A percentile compares a stretch with the other conserved stretches of the same genome.
phyloP scores from a whole-genome alignment of 164 flowering plant genomes.

The Buxus sempervirens region DNA sequence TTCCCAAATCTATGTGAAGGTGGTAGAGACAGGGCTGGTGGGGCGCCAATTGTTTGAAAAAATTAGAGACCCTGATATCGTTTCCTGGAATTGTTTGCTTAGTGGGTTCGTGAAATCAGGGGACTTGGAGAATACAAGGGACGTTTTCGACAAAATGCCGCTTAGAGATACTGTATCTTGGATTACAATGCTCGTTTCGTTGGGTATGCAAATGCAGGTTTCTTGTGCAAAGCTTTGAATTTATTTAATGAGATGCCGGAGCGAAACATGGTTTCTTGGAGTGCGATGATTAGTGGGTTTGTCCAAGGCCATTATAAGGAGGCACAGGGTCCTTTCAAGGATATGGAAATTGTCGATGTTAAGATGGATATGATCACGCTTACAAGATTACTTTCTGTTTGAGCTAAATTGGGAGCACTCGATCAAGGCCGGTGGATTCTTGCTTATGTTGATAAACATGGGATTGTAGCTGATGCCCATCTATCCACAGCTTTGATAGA shows the following conservation, averaged over 20 bases:
- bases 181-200: conserved; percentile 21
- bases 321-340: conserved; percentile 10
- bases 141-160: conserved; percentile 20
- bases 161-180: conserved; percentile 16
- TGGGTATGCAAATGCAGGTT: conserved; percentile 13
- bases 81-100: conserved; percentile 26
- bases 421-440: conserved; percentile 26
- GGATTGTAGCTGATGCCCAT: conserved; percentile 15
- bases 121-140: conserved; percentile 1
- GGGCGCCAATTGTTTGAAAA: conserved; percentile 15
- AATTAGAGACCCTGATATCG: conserved; percentile 16
- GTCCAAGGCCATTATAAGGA: conserved; percentile 10
- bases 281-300: conserved; percentile 19
- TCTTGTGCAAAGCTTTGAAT: conserved; percentile 4
- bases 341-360: conserved; percentile 15
- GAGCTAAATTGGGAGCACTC: conserved; percentile 24
- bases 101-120: conserved; percentile 21
- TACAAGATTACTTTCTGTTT: conserved; percentile 17
- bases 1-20: conserved; percentile 16
- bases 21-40: conserved; percentile 10
- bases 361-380: conserved; percentile 14
- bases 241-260: conserved; percentile 22
- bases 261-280: conserved; percentile 23
- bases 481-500: conserved; percentile 19
- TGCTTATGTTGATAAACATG: conserved; percentile 19